These are phyloP conservation scores for Mycena vitilis DNA, from an alignment of 768 basidiomycete species.

Conservation along the genomic window DNA sequence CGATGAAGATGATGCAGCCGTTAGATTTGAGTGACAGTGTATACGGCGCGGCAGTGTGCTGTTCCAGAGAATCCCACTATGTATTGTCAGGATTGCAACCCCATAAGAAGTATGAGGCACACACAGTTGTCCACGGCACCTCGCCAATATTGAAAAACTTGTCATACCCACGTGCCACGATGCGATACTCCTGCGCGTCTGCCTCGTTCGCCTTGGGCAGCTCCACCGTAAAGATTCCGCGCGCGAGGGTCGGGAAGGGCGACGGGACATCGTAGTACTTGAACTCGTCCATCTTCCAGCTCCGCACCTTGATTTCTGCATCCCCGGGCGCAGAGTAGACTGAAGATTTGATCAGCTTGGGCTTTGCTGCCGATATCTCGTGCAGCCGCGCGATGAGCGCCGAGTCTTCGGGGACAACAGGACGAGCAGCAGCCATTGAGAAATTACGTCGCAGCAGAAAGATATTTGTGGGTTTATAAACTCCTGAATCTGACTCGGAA, in stretches of 20 bases:
- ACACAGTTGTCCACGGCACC: slow-evolving; percentile 92
- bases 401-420: slow-evolving; percentile 56
- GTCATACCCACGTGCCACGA: slow-evolving; percentile 94
- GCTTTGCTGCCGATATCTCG: slow-evolving; percentile 61
- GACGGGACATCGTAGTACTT: slow-evolving; percentile 91
- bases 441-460: not conserved
- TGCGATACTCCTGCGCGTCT: slow-evolving; percentile 57
- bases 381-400: slow-evolving; percentile 68
- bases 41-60: slow-evolving; percentile 81
- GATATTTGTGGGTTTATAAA: not conserved
- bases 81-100: slow-evolving; percentile 14
- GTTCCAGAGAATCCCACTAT: slow-evolving; percentile 82
- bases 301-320: slow-evolving; percentile 66
- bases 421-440: slow-evolving; percentile 18
- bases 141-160: slow-evolving; percentile 99
- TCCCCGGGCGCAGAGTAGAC: slow-evolving; percentile 69
- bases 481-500: slow-evolving; percentile 14
- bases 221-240: slow-evolving; percentile 86
- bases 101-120: not conserved
- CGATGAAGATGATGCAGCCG: slow-evolving; percentile 97
- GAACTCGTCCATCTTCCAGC: slow-evolving; percentile 99
- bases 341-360: slow-evolving; percentile 74
- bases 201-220: slow-evolving; percentile 43
- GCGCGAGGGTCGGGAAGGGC: slow-evolving; percentile 94
- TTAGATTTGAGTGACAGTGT: slow-evolving; percentile 93